Evolutionary conservation across 1,284 basidiomycete species (phyloP), one percentile per base, ranked within the genome.

Genomic region (Moesziomyces globuligerus): DNA sequence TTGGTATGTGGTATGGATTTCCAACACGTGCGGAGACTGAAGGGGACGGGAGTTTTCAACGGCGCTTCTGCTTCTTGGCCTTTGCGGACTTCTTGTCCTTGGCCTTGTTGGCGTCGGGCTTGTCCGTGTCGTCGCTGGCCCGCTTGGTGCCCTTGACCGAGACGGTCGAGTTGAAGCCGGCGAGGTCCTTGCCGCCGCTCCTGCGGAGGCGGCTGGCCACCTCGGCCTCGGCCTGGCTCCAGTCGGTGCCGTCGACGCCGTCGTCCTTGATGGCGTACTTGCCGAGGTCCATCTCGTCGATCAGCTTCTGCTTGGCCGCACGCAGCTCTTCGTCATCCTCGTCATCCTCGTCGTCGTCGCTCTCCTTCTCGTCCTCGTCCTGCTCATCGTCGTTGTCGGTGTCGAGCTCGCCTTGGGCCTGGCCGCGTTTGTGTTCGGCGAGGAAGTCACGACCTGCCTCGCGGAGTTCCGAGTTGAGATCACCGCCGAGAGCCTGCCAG

Each of bases 191-290:
- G 18, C 65, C 55, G n/a, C 60, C 70, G 38, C 61, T 57, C 42
- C 70, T 65, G n/a, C 48, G 41, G 11, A 74, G 47, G 61, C 72
- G 66, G 37, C 53, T 54, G 49, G 68, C 71, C 7, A 79, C 75
- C 29, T 76, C 74, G 18, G 57, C 68, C 48, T 81, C 79, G 2
- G 79, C 79, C 55, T 76, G 74, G n/a, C 48, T 48, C 78, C 78
- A 81, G 34, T 72, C 70, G 37, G 41, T 34, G 10, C 42, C 56
- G 26, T 54, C 60, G 4, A 28, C 43, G 7, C 21, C 64, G 25
- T 46, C 47, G 34, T 74, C 66, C 47, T 61, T 48, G 41, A 81
- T 76, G 15, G 67, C 56, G 39, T 81, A 81, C 42, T 75, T 49
- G 17, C 46, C 52, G 17, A 81, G 59, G 40, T 80, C 69, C 65